Conservation (phyloP, 495 filamentous ascomycete genomes). For the Penicillium taxi region DNA sequence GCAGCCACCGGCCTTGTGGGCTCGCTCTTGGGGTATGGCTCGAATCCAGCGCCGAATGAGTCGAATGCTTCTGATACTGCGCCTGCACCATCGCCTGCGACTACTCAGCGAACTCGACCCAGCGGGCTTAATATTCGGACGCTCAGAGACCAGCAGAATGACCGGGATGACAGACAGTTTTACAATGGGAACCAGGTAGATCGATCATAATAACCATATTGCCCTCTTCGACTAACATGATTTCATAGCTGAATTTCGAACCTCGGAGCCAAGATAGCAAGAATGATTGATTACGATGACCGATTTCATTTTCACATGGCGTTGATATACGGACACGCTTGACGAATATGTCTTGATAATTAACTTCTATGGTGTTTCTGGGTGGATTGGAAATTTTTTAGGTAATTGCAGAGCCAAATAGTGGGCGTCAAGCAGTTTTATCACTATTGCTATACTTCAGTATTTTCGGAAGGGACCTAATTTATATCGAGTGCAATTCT, state of each 20-base stretch:
- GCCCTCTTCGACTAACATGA: not conserved
- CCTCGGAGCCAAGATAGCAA: slow-evolving; percentile 55
- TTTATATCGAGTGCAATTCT: too few relatives aligned
- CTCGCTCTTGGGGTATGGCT: slow-evolving; percentile 48
- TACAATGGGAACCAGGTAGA: slow-evolving; percentile 88
- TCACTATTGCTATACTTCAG: too few relatives aligned
- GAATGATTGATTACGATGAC: slow-evolving; percentile 13
- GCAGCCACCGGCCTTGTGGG: slow-evolving; percentile 45
- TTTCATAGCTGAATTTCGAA: slow-evolving; percentile 62
- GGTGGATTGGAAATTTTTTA: too few relatives aligned
- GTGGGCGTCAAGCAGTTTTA: too few relatives aligned
- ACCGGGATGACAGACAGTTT: slow-evolving; percentile 52
- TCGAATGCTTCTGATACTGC: slow-evolving; percentile 9
- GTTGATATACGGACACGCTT: too few relatives aligned
- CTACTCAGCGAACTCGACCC: slow-evolving; percentile 11
- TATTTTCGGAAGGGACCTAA: too few relatives aligned
- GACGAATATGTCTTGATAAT: too few relatives aligned
- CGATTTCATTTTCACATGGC: slow-evolving; percentile 6
- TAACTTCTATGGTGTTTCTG: too few relatives aligned
- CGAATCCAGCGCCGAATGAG: slow-evolving; percentile 7
- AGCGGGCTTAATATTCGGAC: slow-evolving; percentile 45
- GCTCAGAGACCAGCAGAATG: slow-evolving; percentile 45
- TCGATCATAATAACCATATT: not conserved
- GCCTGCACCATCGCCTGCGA: slow-evolving; percentile 2
- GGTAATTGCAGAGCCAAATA: too few relatives aligned